Evolutionary conservation across 192 early-diverging fungal species (phyloP).

Genomic region (Podila epigama): DNA sequence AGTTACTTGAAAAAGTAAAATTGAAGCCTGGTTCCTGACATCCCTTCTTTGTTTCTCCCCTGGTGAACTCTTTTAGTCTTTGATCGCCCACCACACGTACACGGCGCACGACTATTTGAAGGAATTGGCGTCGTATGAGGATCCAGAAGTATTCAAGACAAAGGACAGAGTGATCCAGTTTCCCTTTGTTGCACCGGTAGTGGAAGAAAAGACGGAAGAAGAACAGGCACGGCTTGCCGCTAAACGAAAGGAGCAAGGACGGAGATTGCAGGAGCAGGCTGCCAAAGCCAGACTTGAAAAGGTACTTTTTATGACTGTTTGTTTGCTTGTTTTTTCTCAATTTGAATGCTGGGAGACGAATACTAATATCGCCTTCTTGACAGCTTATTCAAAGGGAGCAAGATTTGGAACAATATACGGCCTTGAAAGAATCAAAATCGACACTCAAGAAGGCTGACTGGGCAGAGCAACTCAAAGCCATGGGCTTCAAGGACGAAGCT

Average conservation of each 20-base stretch:
- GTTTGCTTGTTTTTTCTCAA: no score
- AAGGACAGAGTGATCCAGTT: constrained; percentile 84
- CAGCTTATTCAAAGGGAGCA: constrained; percentile 72
- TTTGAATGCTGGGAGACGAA: no score
- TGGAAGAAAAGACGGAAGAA: constrained; percentile 82
- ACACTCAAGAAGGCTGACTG: constrained; percentile 58
- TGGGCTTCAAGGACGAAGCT: constrained; percentile 70
- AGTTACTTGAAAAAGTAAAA: not conserved
- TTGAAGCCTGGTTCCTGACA: not conserved
- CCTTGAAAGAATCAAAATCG: constrained; percentile 54
- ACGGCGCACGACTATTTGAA: constrained; percentile 79
- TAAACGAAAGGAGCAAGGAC: constrained; percentile 73
- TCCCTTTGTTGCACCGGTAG: constrained; percentile 71
- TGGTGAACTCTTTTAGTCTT: no score
- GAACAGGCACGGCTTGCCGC: constrained; percentile 74
- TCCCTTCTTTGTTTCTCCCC: no score
- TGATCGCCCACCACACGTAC: constrained; percentile 72
- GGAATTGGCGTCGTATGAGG: constrained; percentile 69
- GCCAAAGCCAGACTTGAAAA: constrained; percentile 85
- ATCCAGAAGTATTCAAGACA: constrained; percentile 64
- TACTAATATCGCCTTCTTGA: not conserved
- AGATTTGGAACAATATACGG: constrained; percentile 66
- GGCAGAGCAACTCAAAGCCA: constrained; percentile 61
- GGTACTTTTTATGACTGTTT: constrained; percentile 33
- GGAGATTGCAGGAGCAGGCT: constrained; percentile 80